These are phyloP conservation scores for Pezicula carpinea DNA, from an alignment of 2,329 filamentous ascomycete species.

Conservation along the genomic window DNA sequence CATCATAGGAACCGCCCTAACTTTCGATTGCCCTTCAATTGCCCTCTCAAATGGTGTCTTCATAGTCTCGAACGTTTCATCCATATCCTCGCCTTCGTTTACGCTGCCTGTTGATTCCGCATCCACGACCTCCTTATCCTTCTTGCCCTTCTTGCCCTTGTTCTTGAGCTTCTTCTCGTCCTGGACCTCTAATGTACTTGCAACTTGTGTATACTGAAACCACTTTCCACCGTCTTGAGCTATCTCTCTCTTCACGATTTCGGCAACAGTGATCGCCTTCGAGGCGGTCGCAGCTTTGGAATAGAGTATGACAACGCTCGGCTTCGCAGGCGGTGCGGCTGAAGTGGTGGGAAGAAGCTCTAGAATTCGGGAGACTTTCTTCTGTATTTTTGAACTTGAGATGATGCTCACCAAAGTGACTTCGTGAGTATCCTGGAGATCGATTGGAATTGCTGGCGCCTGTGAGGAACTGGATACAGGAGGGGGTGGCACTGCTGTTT, in stretches of 20 bases:
- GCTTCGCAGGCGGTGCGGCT: conserved; percentile 22
- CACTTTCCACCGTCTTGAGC: conserved; percentile 37
- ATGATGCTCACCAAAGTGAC: conserved; percentile 50
- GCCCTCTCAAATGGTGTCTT: conserved; percentile 52
- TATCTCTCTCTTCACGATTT: conserved; percentile 58
- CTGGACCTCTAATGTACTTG: conserved; percentile 15
- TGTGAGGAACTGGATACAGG: neutral
- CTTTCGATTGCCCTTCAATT: conserved; percentile 40
- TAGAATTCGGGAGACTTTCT: conserved; percentile 28
- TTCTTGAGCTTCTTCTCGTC: conserved; percentile 1
- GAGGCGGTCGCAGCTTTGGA: conserved; percentile 38
- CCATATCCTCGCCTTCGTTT: conserved; percentile 16
- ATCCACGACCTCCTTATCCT: conserved; percentile 36
- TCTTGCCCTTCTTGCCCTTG: conserved; percentile 11
- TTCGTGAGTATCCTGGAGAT: conserved; percentile 29
- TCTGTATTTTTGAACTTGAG: conserved; percentile 52
- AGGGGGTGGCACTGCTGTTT: neutral
- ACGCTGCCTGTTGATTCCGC: conserved; percentile 29
- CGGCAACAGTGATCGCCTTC: conserved; percentile 65
- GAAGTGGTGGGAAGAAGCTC: conserved; percentile 19
- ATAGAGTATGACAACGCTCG: conserved; percentile 33
- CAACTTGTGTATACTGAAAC: conserved; percentile 33
- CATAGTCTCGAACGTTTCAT: conserved; percentile 52
- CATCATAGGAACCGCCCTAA: conserved; percentile 48
- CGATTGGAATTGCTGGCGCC: neutral